Percentiles rank a stretch among this genome's conserved stretches.
phyloP scores from a whole-genome alignment of 805 yeast genomes.

The Candida multigemmis region DNA sequence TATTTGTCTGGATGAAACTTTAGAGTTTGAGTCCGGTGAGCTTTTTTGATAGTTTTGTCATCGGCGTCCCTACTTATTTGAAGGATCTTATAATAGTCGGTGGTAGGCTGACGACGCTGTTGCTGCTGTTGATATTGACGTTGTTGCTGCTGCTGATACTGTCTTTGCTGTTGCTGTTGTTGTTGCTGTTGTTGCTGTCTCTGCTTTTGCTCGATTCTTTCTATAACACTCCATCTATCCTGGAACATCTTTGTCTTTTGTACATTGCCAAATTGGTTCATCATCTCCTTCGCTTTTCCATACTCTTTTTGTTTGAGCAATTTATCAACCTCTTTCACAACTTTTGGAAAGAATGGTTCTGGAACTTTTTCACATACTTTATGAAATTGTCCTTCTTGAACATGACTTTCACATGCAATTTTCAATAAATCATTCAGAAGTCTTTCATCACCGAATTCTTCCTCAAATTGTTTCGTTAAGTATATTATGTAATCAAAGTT shows the following conservation, averaged over 20 bases:
- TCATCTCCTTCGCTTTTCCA: conserved; percentile 27
- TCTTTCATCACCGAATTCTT: conserved; percentile 8
- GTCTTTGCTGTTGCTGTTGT: conserved; percentile 33
- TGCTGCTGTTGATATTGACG: conserved; percentile 25
- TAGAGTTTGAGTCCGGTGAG: conserved; percentile 69
- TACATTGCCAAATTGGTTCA: conserved; percentile 25
- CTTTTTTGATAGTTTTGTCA: conserved; percentile 65
- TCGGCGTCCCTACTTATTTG: conserved; percentile 63
- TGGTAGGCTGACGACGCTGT: conserved; percentile 27
- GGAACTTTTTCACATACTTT: conserved; percentile 14
- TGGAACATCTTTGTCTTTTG: conserved; percentile 30
- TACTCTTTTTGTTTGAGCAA: conserved; percentile 23
- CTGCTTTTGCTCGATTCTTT: conserved; percentile 14
- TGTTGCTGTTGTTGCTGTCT: conserved; percentile 26
- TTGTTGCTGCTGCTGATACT: conserved; percentile 38
- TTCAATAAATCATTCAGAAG: conserved; percentile 23
- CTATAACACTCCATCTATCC: conserved; percentile 22
- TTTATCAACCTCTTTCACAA: conserved; percentile 23
- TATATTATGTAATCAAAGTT: conserved; percentile 34
- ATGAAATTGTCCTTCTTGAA: conserved; percentile 14
- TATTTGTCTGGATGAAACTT: conserved; percentile 91
- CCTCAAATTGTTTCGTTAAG: conserved; percentile 18
- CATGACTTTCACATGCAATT: conserved; percentile 31
- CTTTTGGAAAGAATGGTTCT: conserved; percentile 30
- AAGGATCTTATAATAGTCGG: conserved; percentile 74